Evolutionary conservation across 176 grass and related monocot genomes (phyloP).

Genomic region (Triticum dicoccoides): DNA sequence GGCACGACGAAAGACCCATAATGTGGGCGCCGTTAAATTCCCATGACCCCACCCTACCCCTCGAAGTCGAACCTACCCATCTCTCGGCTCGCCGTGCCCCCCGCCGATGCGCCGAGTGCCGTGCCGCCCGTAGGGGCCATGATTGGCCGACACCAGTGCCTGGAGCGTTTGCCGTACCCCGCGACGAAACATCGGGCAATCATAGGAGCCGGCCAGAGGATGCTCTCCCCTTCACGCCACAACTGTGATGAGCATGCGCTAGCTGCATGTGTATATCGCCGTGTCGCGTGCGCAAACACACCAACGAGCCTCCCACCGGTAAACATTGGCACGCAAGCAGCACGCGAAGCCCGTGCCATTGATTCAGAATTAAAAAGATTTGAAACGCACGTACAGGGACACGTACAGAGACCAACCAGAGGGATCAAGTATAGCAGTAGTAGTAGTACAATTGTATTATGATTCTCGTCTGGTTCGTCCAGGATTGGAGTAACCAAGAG

Average conservation of each 20-base stretch:
- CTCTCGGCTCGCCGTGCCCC: too few species aligned
- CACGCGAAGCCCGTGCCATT: not conserved
- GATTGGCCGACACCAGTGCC: too few species aligned
- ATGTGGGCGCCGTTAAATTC: not conserved
- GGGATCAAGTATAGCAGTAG: too few species aligned
- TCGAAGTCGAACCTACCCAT: too few species aligned
- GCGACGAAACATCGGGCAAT: not conserved
- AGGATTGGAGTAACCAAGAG: not conserved
- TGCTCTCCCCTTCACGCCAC: not conserved
- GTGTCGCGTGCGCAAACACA: not conserved
- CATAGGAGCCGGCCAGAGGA: not conserved
- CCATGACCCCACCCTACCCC: not conserved
- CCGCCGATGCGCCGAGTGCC: too few species aligned
- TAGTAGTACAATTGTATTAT: not conserved
- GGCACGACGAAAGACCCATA: not conserved
- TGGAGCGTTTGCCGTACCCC: too few species aligned
- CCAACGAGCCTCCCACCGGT: not conserved
- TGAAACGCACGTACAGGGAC: not conserved
- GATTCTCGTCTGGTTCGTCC: not conserved
- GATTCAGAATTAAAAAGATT: not conserved
- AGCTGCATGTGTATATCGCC: not conserved
- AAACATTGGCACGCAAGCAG: not conserved
- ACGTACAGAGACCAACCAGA: not conserved
- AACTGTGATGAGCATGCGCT: not conserved
- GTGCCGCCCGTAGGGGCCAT: too few species aligned